A percentile compares a stretch with the other conserved stretches of the same genome.
phyloP scores from a whole-genome alignment of 169 alveolate species.

The Perkinsus marinus region DNA sequence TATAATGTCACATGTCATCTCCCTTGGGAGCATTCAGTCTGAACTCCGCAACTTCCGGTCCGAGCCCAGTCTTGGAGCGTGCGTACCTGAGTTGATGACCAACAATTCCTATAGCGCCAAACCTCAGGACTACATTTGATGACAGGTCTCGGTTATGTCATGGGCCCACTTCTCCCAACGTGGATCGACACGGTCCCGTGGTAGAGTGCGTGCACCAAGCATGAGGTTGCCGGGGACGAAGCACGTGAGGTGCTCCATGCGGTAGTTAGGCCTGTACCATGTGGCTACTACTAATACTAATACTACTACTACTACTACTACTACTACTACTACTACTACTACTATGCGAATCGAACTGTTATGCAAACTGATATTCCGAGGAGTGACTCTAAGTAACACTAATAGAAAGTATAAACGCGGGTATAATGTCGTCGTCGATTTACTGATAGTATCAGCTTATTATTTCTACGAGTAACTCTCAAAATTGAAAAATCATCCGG shows the following conservation, averaged over 20 bases:
- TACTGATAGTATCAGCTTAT: no score
- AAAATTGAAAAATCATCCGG: no score
- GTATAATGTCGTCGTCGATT: no score
- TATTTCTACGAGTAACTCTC: no score
- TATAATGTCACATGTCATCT: not conserved
- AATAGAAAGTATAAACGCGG: no score
- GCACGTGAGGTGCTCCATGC: constrained; percentile 5
- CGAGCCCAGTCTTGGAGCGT: not conserved
- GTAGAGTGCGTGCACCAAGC: not conserved
- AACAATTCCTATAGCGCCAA: no score
- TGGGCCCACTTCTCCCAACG: not conserved
- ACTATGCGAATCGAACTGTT: no score
- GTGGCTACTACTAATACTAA: not conserved
- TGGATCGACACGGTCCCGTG: not conserved
- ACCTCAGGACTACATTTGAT: not conserved
- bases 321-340: no score
- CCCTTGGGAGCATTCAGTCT: not conserved
- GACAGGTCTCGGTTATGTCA: not conserved
- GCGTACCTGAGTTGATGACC: no score
- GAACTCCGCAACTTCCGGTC: constrained; percentile 1
- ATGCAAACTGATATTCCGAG: no score
- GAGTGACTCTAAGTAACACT: no score
- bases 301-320: no score
- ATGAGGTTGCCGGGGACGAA: not conserved
- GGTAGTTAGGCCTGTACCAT: not conserved